Evolutionary conservation across 495 filamentous ascomycete genomes (phyloP).

Genomic region (Penicillium cinerascens): DNA sequence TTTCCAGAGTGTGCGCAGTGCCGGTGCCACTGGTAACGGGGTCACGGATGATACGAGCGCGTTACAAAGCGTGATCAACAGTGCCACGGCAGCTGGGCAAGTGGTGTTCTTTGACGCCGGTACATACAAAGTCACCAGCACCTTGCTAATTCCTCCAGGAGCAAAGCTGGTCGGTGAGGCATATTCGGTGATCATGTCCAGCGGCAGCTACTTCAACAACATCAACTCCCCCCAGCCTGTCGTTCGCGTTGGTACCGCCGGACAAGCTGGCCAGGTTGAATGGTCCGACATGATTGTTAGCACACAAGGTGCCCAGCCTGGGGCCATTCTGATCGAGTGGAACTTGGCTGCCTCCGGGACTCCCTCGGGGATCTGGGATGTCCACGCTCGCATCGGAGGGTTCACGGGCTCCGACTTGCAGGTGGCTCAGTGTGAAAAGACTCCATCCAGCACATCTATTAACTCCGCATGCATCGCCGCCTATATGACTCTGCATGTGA

Average conservation of each 20-base stretch:
- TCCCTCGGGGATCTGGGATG: conserved; percentile 63
- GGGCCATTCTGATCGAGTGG: conserved; percentile 70
- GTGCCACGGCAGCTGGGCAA: conserved; percentile 26
- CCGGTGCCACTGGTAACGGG: conserved; percentile 51
- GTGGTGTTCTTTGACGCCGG: conserved; percentile 76
- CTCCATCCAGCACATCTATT: conserved; percentile 32
- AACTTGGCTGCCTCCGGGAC: too few species aligned
- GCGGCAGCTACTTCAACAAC: conserved; percentile 61
- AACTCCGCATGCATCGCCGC: conserved; percentile 56
- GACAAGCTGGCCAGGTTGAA: conserved; percentile 57
- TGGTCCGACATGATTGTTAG: conserved; percentile 55
- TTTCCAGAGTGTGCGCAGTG: not conserved
- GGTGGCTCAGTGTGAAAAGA: conserved; percentile 58
- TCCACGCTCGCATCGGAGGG: conserved; percentile 75
- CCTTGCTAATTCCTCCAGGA: conserved; percentile 68
- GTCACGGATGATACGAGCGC: conserved; percentile 57
- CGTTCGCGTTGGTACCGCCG: conserved; percentile 68
- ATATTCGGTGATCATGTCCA: conserved; percentile 73
- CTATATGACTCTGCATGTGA: conserved; percentile 58
- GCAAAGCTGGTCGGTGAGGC: conserved; percentile 73
- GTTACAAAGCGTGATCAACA: conserved; percentile 38
- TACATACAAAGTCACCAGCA: conserved; percentile 67
- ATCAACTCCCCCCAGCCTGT: conserved; percentile 60
- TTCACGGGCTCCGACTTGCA: conserved; percentile 70
- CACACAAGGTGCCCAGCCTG: conserved; percentile 53